phyloP scores from a whole-genome alignment of 1,284 basidiomycete genomes.

The Cutaneotrichosporon cutaneum region DNA sequence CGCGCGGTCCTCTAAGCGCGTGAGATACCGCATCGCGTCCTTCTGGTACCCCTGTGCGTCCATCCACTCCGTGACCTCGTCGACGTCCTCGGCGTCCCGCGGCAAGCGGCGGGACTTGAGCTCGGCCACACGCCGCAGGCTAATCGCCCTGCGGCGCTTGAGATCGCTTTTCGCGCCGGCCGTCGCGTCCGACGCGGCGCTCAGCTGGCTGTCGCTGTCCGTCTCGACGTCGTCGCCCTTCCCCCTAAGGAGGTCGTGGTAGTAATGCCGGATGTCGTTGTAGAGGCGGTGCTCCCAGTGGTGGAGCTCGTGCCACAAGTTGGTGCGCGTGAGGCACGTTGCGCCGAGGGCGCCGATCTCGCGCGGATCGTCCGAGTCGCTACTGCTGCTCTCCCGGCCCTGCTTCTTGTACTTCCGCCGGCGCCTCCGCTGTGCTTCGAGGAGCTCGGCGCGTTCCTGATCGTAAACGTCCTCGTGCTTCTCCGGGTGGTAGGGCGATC shows the following conservation, averaged over 20 bases:
- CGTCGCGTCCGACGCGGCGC: slow-evolving; percentile 25
- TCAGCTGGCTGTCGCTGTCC: background rate
- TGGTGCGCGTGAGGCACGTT: slow-evolving; percentile 10
- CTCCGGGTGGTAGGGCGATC: slow-evolving; percentile 7
- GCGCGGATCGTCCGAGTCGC: background rate
- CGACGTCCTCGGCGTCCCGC: slow-evolving; percentile 58
- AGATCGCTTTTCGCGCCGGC: slow-evolving; percentile 16
- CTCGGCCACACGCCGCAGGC: slow-evolving; percentile 20
- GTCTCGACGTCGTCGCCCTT: slow-evolving; percentile 9
- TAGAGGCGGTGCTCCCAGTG: slow-evolving; percentile 41
- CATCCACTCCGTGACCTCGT: slow-evolving; percentile 76
- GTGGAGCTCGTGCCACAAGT: slow-evolving; percentile 45
- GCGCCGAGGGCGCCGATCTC: slow-evolving; percentile 8
- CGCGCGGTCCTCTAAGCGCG: background rate
- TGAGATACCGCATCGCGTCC: background rate
- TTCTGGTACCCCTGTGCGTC: slow-evolving; percentile 66
- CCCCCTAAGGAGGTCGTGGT: slow-evolving; percentile 36
- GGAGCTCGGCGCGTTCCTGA: background rate
- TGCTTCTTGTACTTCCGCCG: too few relatives aligned
- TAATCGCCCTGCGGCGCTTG: slow-evolving; percentile 9
- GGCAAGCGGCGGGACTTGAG: slow-evolving; percentile 27
- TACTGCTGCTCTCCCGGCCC: background rate
- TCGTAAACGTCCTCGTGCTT: slow-evolving; percentile 4
- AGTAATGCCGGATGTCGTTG: slow-evolving; percentile 27
- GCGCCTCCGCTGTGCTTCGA: too few relatives aligned